These are phyloP conservation scores for Ceraceosorus guamensis DNA, from an alignment of 1,284 basidiomycete genomes.

Conservation along the genomic window DNA sequence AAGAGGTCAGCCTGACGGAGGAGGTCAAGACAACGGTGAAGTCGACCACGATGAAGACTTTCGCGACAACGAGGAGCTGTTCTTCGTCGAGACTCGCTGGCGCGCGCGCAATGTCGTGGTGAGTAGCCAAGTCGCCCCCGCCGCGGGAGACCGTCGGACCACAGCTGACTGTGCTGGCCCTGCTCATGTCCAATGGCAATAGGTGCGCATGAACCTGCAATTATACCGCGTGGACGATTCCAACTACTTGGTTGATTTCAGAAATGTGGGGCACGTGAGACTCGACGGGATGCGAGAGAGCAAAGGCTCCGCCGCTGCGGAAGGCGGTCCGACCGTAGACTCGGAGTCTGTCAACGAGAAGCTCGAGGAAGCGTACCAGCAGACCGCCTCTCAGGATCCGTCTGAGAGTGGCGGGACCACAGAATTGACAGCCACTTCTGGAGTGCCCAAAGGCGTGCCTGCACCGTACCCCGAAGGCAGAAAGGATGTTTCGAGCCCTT, in stretches of 20 bases:
- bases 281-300: too few relatives aligned
- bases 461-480: conserved; percentile 55
- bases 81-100: conserved; percentile 89
- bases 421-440: conserved; percentile 13
- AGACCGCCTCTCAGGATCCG: neutral
- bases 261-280: conserved; percentile 86
- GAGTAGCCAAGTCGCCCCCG: neutral
- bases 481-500: conserved; percentile 76
- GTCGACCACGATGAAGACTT: conserved; percentile 50
- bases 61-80: conserved; percentile 58
- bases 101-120: conserved; percentile 54
- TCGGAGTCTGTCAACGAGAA: conserved; percentile 2
- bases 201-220: conserved; percentile 81
- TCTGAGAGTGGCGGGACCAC: conserved; percentile 12
- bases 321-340: conserved; percentile 13
- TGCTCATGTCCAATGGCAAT: too few relatives aligned
- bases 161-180: too few relatives aligned
- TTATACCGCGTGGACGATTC: conserved; percentile 89
- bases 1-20: neutral
- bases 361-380: conserved; percentile 4
- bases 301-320: conserved; percentile 47
- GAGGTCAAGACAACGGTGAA: conserved; percentile 53
- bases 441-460: conserved; percentile 19
- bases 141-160: too few relatives aligned
- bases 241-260: conserved; percentile 97